A percentile compares a stretch with the other conserved stretches of the same genome.
Evolutionary conservation across 331 rosid genomes (phyloP).

Genomic region (Quercus tomentella): DNA sequence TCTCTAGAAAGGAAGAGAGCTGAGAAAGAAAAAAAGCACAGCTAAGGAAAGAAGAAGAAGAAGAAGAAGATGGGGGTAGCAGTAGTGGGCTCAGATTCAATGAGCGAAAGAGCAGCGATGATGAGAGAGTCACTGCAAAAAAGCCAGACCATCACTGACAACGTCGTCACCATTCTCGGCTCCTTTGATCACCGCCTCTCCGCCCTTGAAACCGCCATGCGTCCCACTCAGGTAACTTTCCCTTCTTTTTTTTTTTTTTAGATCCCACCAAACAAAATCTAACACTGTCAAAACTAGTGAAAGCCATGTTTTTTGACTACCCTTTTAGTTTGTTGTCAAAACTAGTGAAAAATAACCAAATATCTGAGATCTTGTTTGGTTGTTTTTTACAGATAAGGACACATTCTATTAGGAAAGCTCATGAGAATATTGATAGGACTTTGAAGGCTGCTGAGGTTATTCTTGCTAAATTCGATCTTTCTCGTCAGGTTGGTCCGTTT

Average conservation of each 20-base stretch:
- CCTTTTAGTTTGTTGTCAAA: too few relatives aligned
- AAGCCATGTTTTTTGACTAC: too few relatives aligned
- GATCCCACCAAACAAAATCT: too few relatives aligned
- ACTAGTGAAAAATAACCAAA: too few relatives aligned
- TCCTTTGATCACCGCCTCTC: slow-evolving; percentile 98
- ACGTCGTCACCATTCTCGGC: slow-evolving; percentile 84
- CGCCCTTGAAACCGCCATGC: slow-evolving; percentile 97
- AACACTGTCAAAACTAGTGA: too few relatives aligned
- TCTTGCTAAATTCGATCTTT: slow-evolving; percentile 82
- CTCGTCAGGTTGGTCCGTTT: slow-evolving; percentile 86
- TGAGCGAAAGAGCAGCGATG: slow-evolving; percentile 65
- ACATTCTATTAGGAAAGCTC: slow-evolving; percentile 90
- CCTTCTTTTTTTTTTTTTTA: too few relatives aligned
- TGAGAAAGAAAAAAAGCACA: not conserved
- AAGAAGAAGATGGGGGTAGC: slow-evolving; percentile 45
- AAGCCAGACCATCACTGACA: slow-evolving; percentile 87
- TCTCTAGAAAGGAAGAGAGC: not conserved
- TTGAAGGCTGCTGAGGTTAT: slow-evolving; percentile 86
- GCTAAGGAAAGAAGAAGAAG: not conserved
- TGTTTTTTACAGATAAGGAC: slow-evolving; percentile 66
- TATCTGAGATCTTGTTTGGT: slow-evolving; percentile 11
- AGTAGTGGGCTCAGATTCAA: slow-evolving; percentile 47
- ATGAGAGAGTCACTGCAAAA: slow-evolving; percentile 86
- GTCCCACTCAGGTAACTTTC: slow-evolving; percentile 86
- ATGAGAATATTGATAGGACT: slow-evolving; percentile 88